Percentiles rank a stretch among this genome's conserved stretches.
Evolutionary conservation across 1,139 yeast genomes (phyloP).

Genomic region (Yamadazyma atmosphaerica): DNA sequence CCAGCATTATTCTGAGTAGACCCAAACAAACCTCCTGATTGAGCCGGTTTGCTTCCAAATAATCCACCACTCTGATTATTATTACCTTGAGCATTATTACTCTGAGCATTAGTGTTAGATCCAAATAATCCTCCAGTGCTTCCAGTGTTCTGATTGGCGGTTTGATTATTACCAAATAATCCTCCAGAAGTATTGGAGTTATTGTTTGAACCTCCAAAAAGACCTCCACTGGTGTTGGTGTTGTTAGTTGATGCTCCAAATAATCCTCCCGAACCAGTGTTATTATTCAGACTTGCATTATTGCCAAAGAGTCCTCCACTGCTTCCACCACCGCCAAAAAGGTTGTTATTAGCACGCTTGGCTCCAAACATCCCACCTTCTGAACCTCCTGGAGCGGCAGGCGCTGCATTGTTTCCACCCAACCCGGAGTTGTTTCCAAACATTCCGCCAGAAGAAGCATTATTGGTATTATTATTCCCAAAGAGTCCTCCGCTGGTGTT

Average conservation of each 20-base stretch:
- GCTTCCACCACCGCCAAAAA: not conserved
- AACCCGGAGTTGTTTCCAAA: constrained; percentile 18
- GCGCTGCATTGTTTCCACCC: constrained; percentile 15
- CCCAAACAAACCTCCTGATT: constrained; percentile 13
- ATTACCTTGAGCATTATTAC: too few species aligned
- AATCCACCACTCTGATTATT: constrained; percentile 20
- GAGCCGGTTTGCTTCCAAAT: constrained; percentile 24
- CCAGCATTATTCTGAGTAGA: constrained; percentile 11
- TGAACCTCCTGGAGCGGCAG: constrained; percentile 1
- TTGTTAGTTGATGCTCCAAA: too few species aligned
- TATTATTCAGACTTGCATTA: constrained; percentile 5
- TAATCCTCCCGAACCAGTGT: too few species aligned
- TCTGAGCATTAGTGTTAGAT: constrained; percentile 5
- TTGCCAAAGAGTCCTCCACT: constrained; percentile 5
- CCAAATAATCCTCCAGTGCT: constrained; percentile 21
- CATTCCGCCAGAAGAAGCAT: constrained; percentile 18
- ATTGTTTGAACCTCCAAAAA: constrained; percentile 17
- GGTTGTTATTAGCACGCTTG: constrained; percentile 8
- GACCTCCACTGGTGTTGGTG: constrained; percentile 22
- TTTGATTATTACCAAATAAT: too few species aligned
- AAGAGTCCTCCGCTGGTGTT: constrained; percentile 2
- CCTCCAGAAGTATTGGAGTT: too few species aligned
- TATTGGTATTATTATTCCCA: not conserved
- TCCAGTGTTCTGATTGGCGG: too few species aligned
- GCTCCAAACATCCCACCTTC: constrained; percentile 2